Evolutionary conservation across 345 rosid genomes (phyloP), one percentile per base, ranked within the genome.

Genomic region (Acer saccharum): DNA sequence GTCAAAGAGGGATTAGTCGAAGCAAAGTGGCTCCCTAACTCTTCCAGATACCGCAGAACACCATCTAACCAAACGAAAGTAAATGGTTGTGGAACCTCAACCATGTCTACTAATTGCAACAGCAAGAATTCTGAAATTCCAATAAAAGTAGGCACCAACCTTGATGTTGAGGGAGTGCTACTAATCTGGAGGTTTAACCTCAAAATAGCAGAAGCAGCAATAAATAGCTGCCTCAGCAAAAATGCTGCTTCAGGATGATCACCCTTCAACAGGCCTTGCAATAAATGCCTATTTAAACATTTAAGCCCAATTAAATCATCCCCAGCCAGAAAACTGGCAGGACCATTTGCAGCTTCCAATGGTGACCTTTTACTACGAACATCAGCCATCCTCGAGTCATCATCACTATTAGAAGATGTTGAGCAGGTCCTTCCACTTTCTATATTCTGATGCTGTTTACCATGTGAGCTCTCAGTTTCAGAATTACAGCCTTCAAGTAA

Each of bases 1-100:
- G 89, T 81, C 71, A 76, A 73, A 18, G 78, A 54, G 62, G 89
- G 89, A 81, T 87, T 79, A n/a, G 81, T 81, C 39, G 67, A 74
- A 65, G 88, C 86, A 72, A 94, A 83, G 77, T 83, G 87, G 75
- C 82, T 81, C 81, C 90, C 98, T 64, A 94, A 71, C 81, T 92
- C 97, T 88, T 94, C 93, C 77, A 92, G 80, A 88, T 80, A 88
- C 84, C 85, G 89, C 76, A 90, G 87, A 78, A 86, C 87, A 82
- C 98, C 98, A 81, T 94, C 97, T 79, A 94, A 84, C 93, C 93
- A 94, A 74, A 94, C 80, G 76, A 91, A 86, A 21, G 91, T 77
- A 74, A 85, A 86, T 39, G 92, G 80, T 18, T 78, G 80, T 13
- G 87, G 90, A 75, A 76, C 79, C 86, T 84, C 86, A 73, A 9